Percentiles rank a stretch among this genome's conserved stretches.
phyloP scores from a whole-genome alignment of 768 basidiomycete genomes.

The Mycena albidolilacea region DNA sequence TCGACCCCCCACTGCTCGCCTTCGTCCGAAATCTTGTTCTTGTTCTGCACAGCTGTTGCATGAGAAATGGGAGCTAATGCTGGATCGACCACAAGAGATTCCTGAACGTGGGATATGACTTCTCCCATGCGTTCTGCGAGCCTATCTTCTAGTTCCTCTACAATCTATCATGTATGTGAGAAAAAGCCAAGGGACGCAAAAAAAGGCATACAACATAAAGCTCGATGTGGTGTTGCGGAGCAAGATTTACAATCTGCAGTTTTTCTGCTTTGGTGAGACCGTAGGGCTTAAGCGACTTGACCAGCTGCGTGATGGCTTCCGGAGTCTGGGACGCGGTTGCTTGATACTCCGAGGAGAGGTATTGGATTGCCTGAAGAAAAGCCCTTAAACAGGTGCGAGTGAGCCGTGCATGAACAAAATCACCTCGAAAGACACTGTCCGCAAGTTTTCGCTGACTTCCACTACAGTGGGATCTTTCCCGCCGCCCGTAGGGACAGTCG shows the following conservation, averaged over 20 bases:
- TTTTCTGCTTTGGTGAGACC: conserved; percentile 93
- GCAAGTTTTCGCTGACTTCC: conserved; percentile 83
- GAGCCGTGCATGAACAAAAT: conserved; percentile 35
- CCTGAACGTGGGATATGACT: conserved; percentile 71
- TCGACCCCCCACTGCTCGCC: conserved; percentile 55
- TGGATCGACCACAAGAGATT: conserved; percentile 50
- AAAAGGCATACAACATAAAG: conserved; percentile 83
- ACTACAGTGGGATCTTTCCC: conserved; percentile 56
- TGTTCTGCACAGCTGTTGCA: not conserved
- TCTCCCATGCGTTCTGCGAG: conserved; percentile 79
- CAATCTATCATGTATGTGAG: conserved; percentile 67
- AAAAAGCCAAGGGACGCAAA: not conserved
- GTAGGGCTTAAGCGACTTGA: conserved; percentile 75
- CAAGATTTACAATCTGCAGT: conserved; percentile 92
- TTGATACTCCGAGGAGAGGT: conserved; percentile 83
- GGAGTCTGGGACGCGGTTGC: conserved; percentile 77
- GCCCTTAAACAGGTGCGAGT: not conserved
- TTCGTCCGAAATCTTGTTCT: not conserved
- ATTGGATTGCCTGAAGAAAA: conserved; percentile 80
- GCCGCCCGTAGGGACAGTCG: conserved; percentile 38
- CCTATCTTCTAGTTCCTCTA: conserved; percentile 92
- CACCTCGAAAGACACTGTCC: conserved; percentile 91
- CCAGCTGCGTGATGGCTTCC: conserved; percentile 74
- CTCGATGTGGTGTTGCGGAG: conserved; percentile 86
- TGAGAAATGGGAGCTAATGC: not conserved